Evolutionary conservation across 2,329 filamentous ascomycete species (phyloP), one percentile per base, ranked within the genome.

Genomic region (Colletotrichum cuscutae): DNA sequence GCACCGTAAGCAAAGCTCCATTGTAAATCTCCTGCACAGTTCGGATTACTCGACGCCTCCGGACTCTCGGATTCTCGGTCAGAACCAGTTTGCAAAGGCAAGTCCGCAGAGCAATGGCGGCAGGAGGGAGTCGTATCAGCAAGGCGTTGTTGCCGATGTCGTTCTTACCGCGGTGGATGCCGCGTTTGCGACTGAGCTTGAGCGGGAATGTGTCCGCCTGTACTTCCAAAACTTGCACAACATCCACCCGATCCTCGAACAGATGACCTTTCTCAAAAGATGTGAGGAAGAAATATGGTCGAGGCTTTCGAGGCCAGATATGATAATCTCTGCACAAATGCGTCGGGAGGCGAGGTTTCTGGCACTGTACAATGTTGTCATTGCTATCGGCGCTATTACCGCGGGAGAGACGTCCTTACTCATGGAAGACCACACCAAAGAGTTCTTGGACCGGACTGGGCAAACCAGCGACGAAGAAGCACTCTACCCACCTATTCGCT

Each of bases 211-310:
- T 30, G 75, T 74, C 8, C 68, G 75, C 12, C 75, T 78, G 1
- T 77, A 75, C 61, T 77, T 77, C 42, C 65, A 74, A 52, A 77
- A 77, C 28, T 32, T 77, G 6, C 76, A 77, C 73, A 75, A 74
- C 62, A 76, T 77, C 42, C 75, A 77, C 52, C 75, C 75, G 1
- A 75, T 77, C 46, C 62, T 77, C n/a, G 74, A 77, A 24, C 68
- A 73, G 49, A 13, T 65, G 12, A 30, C 24, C 1, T 77, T 77
- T 52, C 54, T 75, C 5, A 59, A 52, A n/a, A 65, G 74, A 4
- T 76, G 75, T 54, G 69, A 77, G 30, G 56, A 62, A 11, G 74
- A 76, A 19, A 56, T 76, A 11, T 76, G 75, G 74, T 59, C 46
- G 26, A 60, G 67, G 32, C 46, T 65, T 19, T 35, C 35, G 5